Conservation (phyloP, 1,139 yeast genomes). For the Pichia sp. region DNA sequence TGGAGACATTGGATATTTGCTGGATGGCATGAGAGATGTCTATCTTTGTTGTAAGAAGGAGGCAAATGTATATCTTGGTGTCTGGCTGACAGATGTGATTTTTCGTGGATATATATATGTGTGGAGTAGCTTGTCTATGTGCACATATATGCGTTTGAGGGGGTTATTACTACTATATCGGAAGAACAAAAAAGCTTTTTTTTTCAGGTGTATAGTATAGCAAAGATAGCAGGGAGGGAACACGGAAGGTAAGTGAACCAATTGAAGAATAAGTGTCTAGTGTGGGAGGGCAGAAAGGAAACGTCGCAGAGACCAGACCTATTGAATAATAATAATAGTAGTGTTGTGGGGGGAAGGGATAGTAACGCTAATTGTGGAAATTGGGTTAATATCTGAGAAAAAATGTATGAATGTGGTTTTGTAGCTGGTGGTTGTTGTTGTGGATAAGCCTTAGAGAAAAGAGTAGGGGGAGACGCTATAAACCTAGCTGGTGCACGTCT, state of each 20-base stretch:
- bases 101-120: not conserved
- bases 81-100: not conserved
- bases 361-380: too few species aligned
- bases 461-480: not conserved
- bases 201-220: not conserved
- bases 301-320: not conserved
- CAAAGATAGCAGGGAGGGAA: not conserved
- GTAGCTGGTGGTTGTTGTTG: not conserved
- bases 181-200: not conserved
- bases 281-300: not conserved
- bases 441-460: not conserved
- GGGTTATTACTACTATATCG: not conserved
- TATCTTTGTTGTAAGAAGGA: not conserved
- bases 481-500: not conserved
- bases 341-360: too few species aligned
- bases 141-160: not conserved
- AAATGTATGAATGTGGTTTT: too few species aligned
- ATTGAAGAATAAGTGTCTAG: not conserved
- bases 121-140: not conserved
- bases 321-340: too few species aligned
- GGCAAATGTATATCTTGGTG: not conserved
- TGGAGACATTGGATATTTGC: conserved; percentile 35
- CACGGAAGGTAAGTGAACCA: not conserved
- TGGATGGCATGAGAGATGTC: conserved; percentile 17
- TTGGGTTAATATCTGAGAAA: too few species aligned